Base-by-base conservation (phyloP, 139 green algal species). In the Chlorella sp. region DNA sequence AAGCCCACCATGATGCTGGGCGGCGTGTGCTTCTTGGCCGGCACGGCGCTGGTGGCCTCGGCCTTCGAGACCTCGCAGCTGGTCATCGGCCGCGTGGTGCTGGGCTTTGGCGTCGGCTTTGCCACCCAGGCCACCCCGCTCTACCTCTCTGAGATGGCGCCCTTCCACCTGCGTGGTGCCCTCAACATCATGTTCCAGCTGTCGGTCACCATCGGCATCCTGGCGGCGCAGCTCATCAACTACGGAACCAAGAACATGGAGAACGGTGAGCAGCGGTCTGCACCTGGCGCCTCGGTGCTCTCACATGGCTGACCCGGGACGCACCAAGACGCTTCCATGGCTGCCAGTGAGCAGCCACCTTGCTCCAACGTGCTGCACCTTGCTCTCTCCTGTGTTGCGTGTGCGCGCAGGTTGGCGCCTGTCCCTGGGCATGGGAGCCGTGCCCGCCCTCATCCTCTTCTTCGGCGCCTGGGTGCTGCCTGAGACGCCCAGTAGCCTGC, bases 51-150 rank as follows among this genome's bases (percentile, higher is more conserved):
- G 10, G 77, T 86, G n/a, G 74, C 82, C 1, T 74, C 49, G 17
- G 85, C 88, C 20, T 34, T 80, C 5, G 30, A 88, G 35, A 62
- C 92, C 29, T 35, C 67, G n/a, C 90, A 92, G 89, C 83, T 96
- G 20, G 76, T 93, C 49, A 67, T 89, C 2, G 91, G 91, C 2
- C 82, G 91, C 29, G 64, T 93, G 22, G 73, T 89, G 29, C 76
- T 96, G 26, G 90, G 90, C 23, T 64, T 96, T 22, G 90, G 87
- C 3, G 84, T 96, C 23, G 90, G 88, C 22, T 84, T 93, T 70
- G 86, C 87, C 36, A 91, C 68, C 27, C 63, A 80, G 75, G 76
- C 79, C 22, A 81, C 77, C 3, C 80, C 83, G 0, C 35, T 88
- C 31, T n/a, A n/a, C n/a, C n/a, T n/a, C n/a, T n/a, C n/a, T n/a